These are phyloP conservation scores for Fusarium luffae DNA, from an alignment of 2,329 filamentous ascomycete genomes.

Conservation along the genomic window DNA sequence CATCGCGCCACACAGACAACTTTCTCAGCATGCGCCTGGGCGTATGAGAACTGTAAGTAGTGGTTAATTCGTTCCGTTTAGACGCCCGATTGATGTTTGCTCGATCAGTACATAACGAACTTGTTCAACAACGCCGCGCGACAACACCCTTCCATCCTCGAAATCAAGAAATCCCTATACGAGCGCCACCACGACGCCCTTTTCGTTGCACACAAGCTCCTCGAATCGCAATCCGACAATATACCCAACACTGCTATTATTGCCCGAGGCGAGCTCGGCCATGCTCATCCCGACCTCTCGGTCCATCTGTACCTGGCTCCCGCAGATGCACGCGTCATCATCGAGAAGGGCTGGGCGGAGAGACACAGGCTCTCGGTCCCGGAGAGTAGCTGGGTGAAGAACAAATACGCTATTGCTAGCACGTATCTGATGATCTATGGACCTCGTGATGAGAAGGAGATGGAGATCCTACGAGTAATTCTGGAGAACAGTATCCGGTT, in stretches of 20 bases:
- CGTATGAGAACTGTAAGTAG: background rate
- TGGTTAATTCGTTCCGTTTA: fast-evolving
- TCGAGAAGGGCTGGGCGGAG: background rate
- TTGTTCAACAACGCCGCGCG: background rate
- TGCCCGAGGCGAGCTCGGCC: background rate
- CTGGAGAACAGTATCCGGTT: background rate
- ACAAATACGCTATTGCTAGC: background rate
- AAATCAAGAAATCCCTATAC: background rate
- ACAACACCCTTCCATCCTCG: background rate
- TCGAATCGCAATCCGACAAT: background rate
- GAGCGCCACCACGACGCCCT: background rate
- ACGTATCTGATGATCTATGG: background rate
- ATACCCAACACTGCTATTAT: background rate
- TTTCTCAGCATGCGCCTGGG: background rate
- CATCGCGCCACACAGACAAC: background rate
- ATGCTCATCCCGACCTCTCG: background rate
- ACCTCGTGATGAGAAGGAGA: background rate
- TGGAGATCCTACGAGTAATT: background rate
- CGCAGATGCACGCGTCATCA: background rate
- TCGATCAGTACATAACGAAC: background rate
- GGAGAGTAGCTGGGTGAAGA: background rate
- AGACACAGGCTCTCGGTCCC: background rate
- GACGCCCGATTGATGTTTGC: too few relatives aligned
- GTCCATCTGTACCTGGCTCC: background rate
- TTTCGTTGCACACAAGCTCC: background rate